Base-by-base conservation (phyloP, 148 eudicot species). In the Chenopodium suecicum region DNA sequence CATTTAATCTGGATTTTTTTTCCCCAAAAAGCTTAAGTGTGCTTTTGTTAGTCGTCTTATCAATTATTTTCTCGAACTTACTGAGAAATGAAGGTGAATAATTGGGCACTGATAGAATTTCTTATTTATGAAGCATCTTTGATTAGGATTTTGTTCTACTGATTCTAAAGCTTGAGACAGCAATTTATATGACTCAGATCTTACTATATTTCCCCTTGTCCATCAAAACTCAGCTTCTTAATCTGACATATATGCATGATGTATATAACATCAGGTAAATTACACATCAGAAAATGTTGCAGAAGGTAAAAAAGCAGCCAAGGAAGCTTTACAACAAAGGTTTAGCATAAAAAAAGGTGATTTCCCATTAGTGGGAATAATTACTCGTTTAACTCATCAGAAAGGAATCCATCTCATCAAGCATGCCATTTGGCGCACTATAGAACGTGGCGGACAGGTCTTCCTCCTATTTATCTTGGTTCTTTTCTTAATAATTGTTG, bases 381-480 rank as follows among this genome's bases (percentile, higher is more conserved):
- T 96, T 74, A 87, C 94, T 80, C 98, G 99, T 78, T 92, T 96
- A 87, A 96, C 99, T 82, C 94, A 91, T 89, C 99, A 96, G 83
- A 96, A 96, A 90, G 99, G 99, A 74, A 96, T 92, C 79, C 94
- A 92, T 91, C 99, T 96, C 78, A 95, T 95, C 74, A 93, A 95
- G 75, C 98, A 95, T 86, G 98, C 98, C 54, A 90, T 96, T 83
- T 85, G 97, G 97, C 97, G 93, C 76, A 90, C 97, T 25, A 86
- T 96, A 82, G 97, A 94, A 63, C 98, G 98, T 65, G 86, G 86
- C 70, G 97, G 99, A 85, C 99, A 96, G 95, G 98, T 95, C 47
- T 32, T 34, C 25, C 73, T 64, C 50, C 37, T 29, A 19, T 17
- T 44, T 4, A 48, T 32, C 64, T 75, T 14, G 0, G 23, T 46